Percentiles rank a stretch among this genome's conserved stretches.
Evolutionary conservation across 345 rosid species (phyloP).

Genomic region (Euphorbia lathyris): DNA sequence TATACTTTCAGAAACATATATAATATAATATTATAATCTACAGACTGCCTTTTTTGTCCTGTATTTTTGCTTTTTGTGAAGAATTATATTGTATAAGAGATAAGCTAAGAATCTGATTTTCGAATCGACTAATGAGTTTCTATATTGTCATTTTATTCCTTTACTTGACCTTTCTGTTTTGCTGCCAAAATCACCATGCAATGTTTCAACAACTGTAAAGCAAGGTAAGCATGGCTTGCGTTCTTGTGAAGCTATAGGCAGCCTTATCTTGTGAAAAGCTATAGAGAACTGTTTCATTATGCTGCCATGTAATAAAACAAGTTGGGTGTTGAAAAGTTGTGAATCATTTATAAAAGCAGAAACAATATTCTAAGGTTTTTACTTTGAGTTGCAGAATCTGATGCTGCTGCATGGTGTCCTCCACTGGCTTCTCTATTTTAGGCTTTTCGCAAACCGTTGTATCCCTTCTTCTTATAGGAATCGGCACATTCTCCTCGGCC

Average conservation of each 20-base stretch:
- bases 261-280: slow-evolving; percentile 1
- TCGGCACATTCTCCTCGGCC: neutral
- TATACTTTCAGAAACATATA: neutral
- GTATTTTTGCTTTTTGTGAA: neutral
- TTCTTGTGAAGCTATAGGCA: slow-evolving; percentile 9
- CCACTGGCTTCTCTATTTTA: slow-evolving; percentile 13
- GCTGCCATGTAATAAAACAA: neutral
- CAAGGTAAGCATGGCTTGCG: neutral
- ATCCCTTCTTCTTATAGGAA: neutral
- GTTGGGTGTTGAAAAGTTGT: neutral
- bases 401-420: slow-evolving; percentile 20
- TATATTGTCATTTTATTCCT: neutral
- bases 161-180: neutral
- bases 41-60: neutral
- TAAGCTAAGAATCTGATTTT: neutral
- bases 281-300: neutral
- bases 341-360: slow-evolving; percentile 10
- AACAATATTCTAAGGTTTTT: slow-evolving; percentile 10
- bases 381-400: slow-evolving; percentile 16
- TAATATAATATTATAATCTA: neutral
- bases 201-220: slow-evolving; percentile 7
- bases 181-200: neutral
- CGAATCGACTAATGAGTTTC: neutral
- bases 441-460: slow-evolving; percentile 4
- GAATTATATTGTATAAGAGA: neutral